Conservation (phyloP, 345 rosid species). For the Euclidium syriacum region DNA sequence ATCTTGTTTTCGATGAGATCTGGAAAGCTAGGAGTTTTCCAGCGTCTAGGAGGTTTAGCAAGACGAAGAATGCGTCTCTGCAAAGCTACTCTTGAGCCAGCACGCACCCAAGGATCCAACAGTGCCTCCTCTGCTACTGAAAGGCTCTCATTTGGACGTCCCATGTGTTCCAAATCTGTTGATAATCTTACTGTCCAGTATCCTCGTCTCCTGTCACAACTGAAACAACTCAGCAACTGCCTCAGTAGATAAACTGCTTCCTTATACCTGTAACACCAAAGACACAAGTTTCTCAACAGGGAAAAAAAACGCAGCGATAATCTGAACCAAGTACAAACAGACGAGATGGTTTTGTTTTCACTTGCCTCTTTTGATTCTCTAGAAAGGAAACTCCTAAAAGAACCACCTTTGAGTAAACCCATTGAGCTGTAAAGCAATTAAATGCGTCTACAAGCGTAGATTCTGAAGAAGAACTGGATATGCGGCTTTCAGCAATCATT, state of each 20-base stretch:
- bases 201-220: constrained; percentile 81
- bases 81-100: constrained; percentile 81
- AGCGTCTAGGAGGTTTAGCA: constrained; percentile 95
- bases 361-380: constrained; percentile 77
- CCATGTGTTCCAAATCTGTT: constrained; percentile 76
- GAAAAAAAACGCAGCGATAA: neutral
- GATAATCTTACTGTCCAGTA: constrained; percentile 89
- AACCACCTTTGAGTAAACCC: constrained; percentile 85
- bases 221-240: constrained; percentile 52
- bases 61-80: constrained; percentile 79
- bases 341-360: neutral
- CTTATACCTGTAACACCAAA: constrained; percentile 50
- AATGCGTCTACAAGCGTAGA: constrained; percentile 27
- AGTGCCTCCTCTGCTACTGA: constrained; percentile 76
- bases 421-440: constrained; percentile 58
- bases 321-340: neutral
- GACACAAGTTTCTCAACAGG: constrained; percentile 11
- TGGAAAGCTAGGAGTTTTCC: constrained; percentile 77
- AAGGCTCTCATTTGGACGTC: constrained; percentile 68
- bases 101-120: constrained; percentile 83
- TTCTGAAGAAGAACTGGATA: constrained; percentile 36
- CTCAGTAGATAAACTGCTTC: constrained; percentile 56
- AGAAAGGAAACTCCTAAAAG: constrained; percentile 80
- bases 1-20: constrained; percentile 51
- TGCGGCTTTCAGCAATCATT: constrained; percentile 51